Evolutionary conservation across 805 yeast species (phyloP), one percentile per base, ranked within the genome.

Genomic region (Lipomyces sp.): DNA sequence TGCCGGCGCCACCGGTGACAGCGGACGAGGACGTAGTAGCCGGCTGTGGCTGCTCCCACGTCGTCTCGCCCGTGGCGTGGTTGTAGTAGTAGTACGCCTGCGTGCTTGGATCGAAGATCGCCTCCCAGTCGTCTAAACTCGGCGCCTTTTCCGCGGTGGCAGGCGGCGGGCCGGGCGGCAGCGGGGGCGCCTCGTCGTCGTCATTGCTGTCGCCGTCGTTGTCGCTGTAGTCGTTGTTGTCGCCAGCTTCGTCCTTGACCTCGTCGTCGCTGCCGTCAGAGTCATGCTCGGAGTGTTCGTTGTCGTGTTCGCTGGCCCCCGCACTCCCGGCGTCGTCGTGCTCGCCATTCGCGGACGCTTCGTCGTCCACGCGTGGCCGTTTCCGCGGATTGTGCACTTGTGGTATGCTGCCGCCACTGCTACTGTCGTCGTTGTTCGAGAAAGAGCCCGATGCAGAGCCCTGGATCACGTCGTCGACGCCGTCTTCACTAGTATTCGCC

Each of bases 31-130:
- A n/a, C n/a, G n/a, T n/a, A n/a, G n/a, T n/a, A n/a, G n/a, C n/a
- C 14, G 42, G 49, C 8, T 61, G 45, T 13, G 66, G 66, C 24
- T 55, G 61, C n/a, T 45, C 45, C 66, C 65, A 63, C 10, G 64
- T 63, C 16, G 64, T 58, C 38, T 43, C 59, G 19, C 45, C 39
- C 7, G 63, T 63, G 40, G 41, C 28, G 26, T 49, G 45, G 47
- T 63, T 63, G 61, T 62, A 54, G 41, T 62, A 63, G 34, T 63
- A 63, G 40, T 59, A 61, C 23, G 60, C 57, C 8, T 42, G 40
- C 13, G 43, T 34, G 3, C 43, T 39, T 4, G 48, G 47, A 35
- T 63, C 66, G 48, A 55, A 60, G 10, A 62, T 31, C 2, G 66
- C 62, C 39, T 58, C 55, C 66, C 66, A 63, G 8, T 62, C 64